These are phyloP conservation scores for Abrus pulchellus DNA, from an alignment of 306 rosid genomes.

Conservation along the genomic window DNA sequence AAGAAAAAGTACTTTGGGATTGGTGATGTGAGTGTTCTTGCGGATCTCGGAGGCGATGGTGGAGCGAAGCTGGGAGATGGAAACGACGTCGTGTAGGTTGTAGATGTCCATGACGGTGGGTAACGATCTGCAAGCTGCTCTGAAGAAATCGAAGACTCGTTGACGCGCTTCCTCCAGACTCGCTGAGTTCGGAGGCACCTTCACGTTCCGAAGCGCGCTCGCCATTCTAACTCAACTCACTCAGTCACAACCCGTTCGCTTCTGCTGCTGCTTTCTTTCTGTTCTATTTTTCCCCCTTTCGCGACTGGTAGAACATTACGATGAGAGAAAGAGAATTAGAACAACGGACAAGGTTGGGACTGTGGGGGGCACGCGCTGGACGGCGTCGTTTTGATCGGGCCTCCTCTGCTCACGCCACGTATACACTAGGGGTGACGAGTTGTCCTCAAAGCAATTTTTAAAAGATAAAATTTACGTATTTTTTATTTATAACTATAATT, in stretches of 20 bases:
- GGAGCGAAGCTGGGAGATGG: constrained; percentile 81
- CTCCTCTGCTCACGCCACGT: not conserved
- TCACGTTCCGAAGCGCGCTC: constrained; percentile 60
- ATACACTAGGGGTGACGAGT: not conserved
- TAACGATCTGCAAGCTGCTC: constrained; percentile 77
- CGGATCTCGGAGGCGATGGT: constrained; percentile 85
- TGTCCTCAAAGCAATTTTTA: no score
- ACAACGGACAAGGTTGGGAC: no score
- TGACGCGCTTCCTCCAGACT: constrained; percentile 81
- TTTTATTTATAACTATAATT: no score
- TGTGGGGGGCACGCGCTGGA: constrained; percentile 36
- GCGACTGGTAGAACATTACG: not conserved
- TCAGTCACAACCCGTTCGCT: constrained; percentile 22
- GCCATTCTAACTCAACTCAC: constrained; percentile 62
- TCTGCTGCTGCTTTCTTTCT: not conserved
- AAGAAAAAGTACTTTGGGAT: constrained; percentile 71
- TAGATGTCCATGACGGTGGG: constrained; percentile 85
- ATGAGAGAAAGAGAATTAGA: not conserved
- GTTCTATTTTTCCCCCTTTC: not conserved
- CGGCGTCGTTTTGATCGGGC: constrained; percentile 43
- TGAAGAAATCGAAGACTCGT: constrained; percentile 86
- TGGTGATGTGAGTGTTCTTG: constrained; percentile 66
- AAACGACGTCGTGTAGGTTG: constrained; percentile 73
- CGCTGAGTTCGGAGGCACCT: constrained; percentile 89
- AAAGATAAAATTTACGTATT: no score